phyloP scores from a whole-genome alignment of 2,329 filamentous ascomycete genomes.

The Aspergillus spinulosporus region DNA sequence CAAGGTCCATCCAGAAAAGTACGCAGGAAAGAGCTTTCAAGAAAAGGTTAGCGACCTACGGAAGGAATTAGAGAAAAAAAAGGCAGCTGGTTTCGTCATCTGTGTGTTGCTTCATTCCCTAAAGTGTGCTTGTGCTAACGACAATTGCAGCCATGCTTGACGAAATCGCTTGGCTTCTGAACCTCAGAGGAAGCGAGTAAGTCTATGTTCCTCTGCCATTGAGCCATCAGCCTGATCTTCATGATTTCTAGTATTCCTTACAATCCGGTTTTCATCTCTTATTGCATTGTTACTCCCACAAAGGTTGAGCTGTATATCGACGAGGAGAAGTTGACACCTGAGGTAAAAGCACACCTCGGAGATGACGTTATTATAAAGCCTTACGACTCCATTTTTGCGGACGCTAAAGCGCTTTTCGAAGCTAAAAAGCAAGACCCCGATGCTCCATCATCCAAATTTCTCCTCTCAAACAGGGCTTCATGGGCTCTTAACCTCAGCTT shows the following conservation, averaged over 20 bases:
- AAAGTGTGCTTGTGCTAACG: slow-evolving; percentile 15
- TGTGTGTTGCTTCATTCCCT: slow-evolving; percentile 46
- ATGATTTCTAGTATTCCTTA: slow-evolving; percentile 69
- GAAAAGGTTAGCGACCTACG: slow-evolving; percentile 82
- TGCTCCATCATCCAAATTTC: slow-evolving; percentile 62
- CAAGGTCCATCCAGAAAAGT: slow-evolving; percentile 68
- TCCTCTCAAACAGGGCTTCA: slow-evolving; percentile 84
- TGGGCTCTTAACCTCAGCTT: slow-evolving; percentile 88
- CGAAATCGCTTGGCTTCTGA: slow-evolving; percentile 98
- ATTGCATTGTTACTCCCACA: slow-evolving; percentile 78
- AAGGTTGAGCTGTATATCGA: slow-evolving; percentile 82
- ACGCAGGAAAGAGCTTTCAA: slow-evolving; percentile 77
- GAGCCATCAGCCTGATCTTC: slow-evolving; percentile 8
- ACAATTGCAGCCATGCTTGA: slow-evolving; percentile 70
- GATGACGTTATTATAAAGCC: slow-evolving; percentile 72
- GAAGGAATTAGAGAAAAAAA: slow-evolving; percentile 90
- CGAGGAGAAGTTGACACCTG: slow-evolving; percentile 69
- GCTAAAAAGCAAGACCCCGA: slow-evolving; percentile 40
- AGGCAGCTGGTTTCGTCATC: slow-evolving; percentile 80
- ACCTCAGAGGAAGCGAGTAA: slow-evolving; percentile 83
- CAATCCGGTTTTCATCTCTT: slow-evolving; percentile 98
- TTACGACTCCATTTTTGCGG: slow-evolving; percentile 77
- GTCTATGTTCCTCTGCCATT: slow-evolving; percentile 19
- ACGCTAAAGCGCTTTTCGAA: slow-evolving; percentile 66
- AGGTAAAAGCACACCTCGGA: slow-evolving; percentile 69